A percentile compares a stretch with the other conserved stretches of the same genome.
These are phyloP conservation scores for Trichoderma erinaceum DNA, from an alignment of 495 filamentous ascomycete species.

Conservation along the genomic window DNA sequence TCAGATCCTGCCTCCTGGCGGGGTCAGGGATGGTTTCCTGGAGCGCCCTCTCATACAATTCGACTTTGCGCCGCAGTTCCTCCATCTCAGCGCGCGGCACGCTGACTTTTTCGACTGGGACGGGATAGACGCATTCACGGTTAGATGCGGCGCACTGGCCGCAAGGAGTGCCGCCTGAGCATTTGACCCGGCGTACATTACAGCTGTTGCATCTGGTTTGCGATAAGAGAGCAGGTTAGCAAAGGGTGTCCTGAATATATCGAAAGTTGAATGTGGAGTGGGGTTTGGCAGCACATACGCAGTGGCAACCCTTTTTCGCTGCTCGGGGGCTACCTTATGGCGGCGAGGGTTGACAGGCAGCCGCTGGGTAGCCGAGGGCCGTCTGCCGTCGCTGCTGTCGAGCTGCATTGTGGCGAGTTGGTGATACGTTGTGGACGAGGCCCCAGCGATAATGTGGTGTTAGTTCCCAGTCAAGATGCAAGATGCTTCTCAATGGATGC, in stretches of 20 bases:
- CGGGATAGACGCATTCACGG: slow-evolving; percentile 33
- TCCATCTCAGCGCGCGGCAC: slow-evolving; percentile 27
- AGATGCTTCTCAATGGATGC: background rate
- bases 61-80: slow-evolving; percentile 24
- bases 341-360: slow-evolving; percentile 35
- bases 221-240: slow-evolving; percentile 10
- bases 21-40: slow-evolving; percentile 20
- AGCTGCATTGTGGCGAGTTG: slow-evolving; percentile 13
- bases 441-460: no score
- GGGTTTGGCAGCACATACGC: slow-evolving; percentile 22
- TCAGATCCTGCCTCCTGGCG: slow-evolving; percentile 19
- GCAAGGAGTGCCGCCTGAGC: slow-evolving; percentile 35
- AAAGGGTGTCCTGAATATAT: slow-evolving; percentile 6
- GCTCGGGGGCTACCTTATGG: slow-evolving; percentile 30
- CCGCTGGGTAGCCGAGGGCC: slow-evolving; percentile 8
- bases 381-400: slow-evolving; percentile 7
- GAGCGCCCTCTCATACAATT: slow-evolving; percentile 21
- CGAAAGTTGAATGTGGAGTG: no score
- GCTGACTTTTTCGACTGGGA: slow-evolving; percentile 24
- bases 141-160: slow-evolving; percentile 25
- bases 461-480: background rate
- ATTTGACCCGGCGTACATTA: slow-evolving; percentile 41
- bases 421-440: background rate
- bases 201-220: slow-evolving; percentile 37
- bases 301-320: slow-evolving; percentile 32